A percentile compares a stretch with the other conserved stretches of the same genome.
Conservation (phyloP, 2,329 filamentous ascomycete species). For the Monosporascus cannonballus region DNA sequence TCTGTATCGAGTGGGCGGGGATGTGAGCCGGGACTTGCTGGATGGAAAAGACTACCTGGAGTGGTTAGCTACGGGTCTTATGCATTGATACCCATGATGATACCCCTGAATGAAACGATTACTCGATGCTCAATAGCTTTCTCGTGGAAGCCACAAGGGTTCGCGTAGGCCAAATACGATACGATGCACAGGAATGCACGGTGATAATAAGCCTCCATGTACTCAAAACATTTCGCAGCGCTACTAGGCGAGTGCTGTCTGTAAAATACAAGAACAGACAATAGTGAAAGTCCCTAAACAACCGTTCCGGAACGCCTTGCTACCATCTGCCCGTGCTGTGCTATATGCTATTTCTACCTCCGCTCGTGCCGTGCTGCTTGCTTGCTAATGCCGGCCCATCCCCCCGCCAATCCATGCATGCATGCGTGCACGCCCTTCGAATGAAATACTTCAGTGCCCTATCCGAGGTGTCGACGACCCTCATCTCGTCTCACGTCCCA, state of each 20-base stretch:
- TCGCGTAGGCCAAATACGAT: too few species aligned
- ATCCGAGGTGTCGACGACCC: too few species aligned
- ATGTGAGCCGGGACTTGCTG: slow-evolving; percentile 52
- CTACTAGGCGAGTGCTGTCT: too few species aligned
- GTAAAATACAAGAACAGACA: too few species aligned
- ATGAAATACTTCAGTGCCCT: too few species aligned
- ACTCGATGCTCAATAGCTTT: background rate
- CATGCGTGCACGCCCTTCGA: too few species aligned
- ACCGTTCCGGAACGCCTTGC: background rate
- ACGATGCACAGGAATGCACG: too few species aligned
- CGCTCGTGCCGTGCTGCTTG: background rate
- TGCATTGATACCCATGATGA: background rate
- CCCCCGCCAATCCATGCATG: too few species aligned
- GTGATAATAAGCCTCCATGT: too few species aligned
- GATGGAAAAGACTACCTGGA: too few species aligned
- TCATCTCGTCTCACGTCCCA: background rate
- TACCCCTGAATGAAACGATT: background rate
- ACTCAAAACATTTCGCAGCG: too few species aligned
- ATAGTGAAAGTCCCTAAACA: background rate
- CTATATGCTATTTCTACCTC: background rate
- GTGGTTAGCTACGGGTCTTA: too few species aligned
- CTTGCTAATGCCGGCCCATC: background rate
- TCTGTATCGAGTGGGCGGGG: slow-evolving; percentile 89
- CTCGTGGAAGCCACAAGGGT: background rate
- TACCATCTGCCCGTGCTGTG: background rate